Percentiles rank a stretch among this genome's conserved stretches.
Evolutionary conservation across 2,329 filamentous ascomycete genomes (phyloP).

Genomic region (Alternaria atra): DNA sequence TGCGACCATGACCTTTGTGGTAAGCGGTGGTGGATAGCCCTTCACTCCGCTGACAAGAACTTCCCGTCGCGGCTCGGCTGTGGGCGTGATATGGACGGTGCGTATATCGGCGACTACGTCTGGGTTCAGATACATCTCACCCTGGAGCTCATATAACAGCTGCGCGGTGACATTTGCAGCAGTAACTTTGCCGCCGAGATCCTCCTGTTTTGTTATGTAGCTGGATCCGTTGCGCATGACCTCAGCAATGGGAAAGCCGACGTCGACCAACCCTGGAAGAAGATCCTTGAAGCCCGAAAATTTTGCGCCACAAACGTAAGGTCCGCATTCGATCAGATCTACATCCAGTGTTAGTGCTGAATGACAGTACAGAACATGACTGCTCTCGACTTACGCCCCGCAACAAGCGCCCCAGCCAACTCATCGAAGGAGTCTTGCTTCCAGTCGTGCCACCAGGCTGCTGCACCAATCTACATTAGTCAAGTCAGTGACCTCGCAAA

Average conservation of each 20-base stretch:
- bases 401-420: slow-evolving; percentile 60
- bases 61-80: background rate
- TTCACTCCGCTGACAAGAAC: slow-evolving; percentile 36
- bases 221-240: slow-evolving; percentile 52
- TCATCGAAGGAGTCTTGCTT: slow-evolving; percentile 54
- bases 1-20: slow-evolving; percentile 42
- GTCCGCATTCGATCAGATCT: background rate
- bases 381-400: slow-evolving; percentile 40
- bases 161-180: background rate
- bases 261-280: slow-evolving; percentile 50
- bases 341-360: too few species aligned
- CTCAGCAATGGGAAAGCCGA: slow-evolving; percentile 58
- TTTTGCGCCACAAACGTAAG: slow-evolving; percentile 56
- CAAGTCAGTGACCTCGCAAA: too few species aligned
- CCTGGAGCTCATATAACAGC: background rate
- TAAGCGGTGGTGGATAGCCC: slow-evolving; percentile 42
- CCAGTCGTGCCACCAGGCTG: slow-evolving; percentile 64
- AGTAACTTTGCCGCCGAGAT: background rate
- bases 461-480: slow-evolving; percentile 51
- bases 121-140: background rate
- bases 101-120: slow-evolving; percentile 27
- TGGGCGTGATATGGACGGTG: slow-evolving; percentile 21
- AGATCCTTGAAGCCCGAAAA: slow-evolving; percentile 58
- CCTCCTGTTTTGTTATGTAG: slow-evolving; percentile 52
- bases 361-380: too few species aligned